Conservation (phyloP, 2,329 filamentous ascomycete genomes). For the Orbilia ellipsospora region DNA sequence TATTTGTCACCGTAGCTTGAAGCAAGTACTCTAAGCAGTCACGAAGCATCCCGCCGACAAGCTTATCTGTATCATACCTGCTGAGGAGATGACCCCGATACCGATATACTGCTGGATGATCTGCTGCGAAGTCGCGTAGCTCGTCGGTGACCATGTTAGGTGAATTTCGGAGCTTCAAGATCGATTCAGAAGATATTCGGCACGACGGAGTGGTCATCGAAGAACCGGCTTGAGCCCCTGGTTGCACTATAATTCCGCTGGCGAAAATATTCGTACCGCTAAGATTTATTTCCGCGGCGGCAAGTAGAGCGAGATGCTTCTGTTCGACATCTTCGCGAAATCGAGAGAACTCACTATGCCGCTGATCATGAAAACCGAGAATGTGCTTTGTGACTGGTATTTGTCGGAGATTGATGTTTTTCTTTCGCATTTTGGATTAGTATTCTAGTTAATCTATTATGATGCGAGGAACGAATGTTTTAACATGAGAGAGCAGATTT, state of each 20-base stretch:
- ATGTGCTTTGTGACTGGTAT: slow-evolving; percentile 18
- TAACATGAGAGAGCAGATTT: too few relatives aligned
- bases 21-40: slow-evolving; percentile 19
- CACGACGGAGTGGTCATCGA: not conserved
- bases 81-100: slow-evolving; percentile 25
- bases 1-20: not conserved
- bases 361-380: slow-evolving; percentile 28
- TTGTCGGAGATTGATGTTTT: slow-evolving; percentile 6
- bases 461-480: too few relatives aligned
- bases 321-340: slow-evolving; percentile 31
- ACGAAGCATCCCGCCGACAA: slow-evolving; percentile 10
- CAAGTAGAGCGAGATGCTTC: slow-evolving; percentile 14
- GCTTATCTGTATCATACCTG: slow-evolving; percentile 6
- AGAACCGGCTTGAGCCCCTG: not conserved
- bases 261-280: not conserved
- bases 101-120: slow-evolving; percentile 18
- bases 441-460: too few relatives aligned
- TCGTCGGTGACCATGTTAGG: not conserved
- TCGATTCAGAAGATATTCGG: not conserved
- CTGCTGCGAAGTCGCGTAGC: slow-evolving; percentile 13
- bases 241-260: not conserved
- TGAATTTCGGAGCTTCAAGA: not conserved
- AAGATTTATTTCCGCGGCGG: not conserved
- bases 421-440: not conserved
- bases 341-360: slow-evolving; percentile 24